phyloP scores from a whole-genome alignment of 139 green algal species.

The Volvox africanus region DNA sequence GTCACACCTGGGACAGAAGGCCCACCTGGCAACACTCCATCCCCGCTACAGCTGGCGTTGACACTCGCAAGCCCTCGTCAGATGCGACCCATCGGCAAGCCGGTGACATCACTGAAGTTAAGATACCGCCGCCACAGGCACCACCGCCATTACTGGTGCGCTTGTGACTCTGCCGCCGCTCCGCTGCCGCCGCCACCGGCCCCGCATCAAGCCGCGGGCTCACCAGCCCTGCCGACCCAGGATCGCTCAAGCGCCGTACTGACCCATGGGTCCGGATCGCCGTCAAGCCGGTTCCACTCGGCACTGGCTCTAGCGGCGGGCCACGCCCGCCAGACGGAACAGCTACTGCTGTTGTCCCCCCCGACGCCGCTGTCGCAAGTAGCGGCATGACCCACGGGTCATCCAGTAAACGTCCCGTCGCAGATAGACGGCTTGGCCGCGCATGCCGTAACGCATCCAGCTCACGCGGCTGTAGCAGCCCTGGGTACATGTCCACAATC shows the following conservation, averaged over 20 bases:
- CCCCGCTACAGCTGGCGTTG: too few species aligned
- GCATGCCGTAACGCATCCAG: neutral
- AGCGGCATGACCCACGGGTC: neutral
- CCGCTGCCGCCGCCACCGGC: neutral
- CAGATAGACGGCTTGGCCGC: neutral
- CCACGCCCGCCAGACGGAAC: neutral
- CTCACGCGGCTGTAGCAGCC: neutral
- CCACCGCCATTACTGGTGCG: too few species aligned
- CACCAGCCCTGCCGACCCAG: neutral
- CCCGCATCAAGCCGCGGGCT: neutral
- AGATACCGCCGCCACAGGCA: too few species aligned
- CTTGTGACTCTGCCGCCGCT: neutral
- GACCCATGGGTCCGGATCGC: constrained; percentile 11
- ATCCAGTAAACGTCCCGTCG: neutral
- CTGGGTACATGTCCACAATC: constrained; percentile 35
- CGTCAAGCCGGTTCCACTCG: neutral
- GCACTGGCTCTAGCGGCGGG: neutral
- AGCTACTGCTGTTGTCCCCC: neutral
- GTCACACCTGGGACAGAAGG: too few species aligned
- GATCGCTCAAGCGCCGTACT: constrained; percentile 3
- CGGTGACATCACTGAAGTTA: too few species aligned
- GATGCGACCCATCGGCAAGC: too few species aligned
- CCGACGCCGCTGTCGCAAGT: neutral
- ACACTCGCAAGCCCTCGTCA: too few species aligned
- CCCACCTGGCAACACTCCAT: too few species aligned